Evolutionary conservation across 2,329 filamentous ascomycete species (phyloP).

Genomic region (Aspergillus brunneoviolaceus): DNA sequence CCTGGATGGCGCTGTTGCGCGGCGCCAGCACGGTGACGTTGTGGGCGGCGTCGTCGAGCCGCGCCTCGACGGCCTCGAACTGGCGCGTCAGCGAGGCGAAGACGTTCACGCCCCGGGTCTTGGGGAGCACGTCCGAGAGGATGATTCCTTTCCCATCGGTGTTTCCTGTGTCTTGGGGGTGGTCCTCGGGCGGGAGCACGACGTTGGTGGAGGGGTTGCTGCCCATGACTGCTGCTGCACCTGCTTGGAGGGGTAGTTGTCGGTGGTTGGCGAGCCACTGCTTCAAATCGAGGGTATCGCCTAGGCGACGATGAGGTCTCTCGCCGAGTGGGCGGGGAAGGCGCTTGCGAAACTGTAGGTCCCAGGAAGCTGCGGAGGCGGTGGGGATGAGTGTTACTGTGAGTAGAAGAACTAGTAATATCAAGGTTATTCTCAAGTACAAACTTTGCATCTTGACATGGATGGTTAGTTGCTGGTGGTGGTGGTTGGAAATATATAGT

Average conservation of each 20-base stretch:
- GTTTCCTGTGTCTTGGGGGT: conserved; percentile 45
- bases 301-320: conserved; percentile 15
- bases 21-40: conserved; percentile 89
- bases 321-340: conserved; percentile 21
- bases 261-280: conserved; percentile 25
- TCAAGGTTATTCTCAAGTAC: background rate
- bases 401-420: background rate
- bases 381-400: conserved; percentile 14
- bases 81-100: conserved; percentile 81
- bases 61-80: conserved; percentile 65
- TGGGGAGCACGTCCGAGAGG: conserved; percentile 80
- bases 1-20: conserved; percentile 75
- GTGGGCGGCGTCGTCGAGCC: conserved; percentile 63
- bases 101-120: conserved; percentile 74
- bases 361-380: conserved; percentile 13
- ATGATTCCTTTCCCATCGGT: conserved; percentile 50
- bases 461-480: background rate
- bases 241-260: conserved; percentile 22
- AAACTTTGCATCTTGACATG: conserved; percentile 12
- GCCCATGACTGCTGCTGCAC: conserved; percentile 20
- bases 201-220: conserved; percentile 17
- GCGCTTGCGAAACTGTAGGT: conserved; percentile 19
- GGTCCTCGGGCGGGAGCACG: conserved; percentile 20
- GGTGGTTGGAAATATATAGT: background rate
- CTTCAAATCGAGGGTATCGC: conserved; percentile 16